These are phyloP conservation scores for Miscanthus lutarioriparius DNA, from an alignment of 176 grass and related monocot genomes.

Conservation along the genomic window DNA sequence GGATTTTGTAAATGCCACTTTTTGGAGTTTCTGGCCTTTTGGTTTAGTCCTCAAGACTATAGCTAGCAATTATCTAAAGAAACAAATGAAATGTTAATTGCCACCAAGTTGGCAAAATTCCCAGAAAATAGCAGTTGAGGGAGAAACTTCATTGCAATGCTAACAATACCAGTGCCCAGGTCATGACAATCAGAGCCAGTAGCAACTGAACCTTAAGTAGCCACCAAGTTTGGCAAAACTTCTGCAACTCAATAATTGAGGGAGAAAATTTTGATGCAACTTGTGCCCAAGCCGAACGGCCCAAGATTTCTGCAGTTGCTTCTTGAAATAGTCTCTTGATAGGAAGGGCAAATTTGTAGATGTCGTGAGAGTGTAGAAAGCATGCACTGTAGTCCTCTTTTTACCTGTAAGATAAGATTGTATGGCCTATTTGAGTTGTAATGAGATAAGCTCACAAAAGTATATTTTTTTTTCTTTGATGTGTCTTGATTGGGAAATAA, in stretches of 20 bases:
- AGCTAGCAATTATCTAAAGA: slow-evolving; percentile 73
- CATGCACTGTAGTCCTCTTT: neutral
- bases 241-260: slow-evolving; percentile 34
- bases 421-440: slow-evolving; percentile 42
- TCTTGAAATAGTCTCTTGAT: slow-evolving; percentile 16
- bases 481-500: slow-evolving; percentile 23
- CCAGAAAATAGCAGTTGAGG: slow-evolving; percentile 34
- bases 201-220: slow-evolving; percentile 54
- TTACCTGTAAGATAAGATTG: slow-evolving; percentile 34
- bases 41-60: slow-evolving; percentile 57
- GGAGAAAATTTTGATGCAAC: slow-evolving; percentile 48
- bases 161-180: slow-evolving; percentile 46
- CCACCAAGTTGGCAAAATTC: slow-evolving; percentile 53
- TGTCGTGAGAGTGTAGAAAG: slow-evolving; percentile 31
- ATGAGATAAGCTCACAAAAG: slow-evolving; percentile 14
- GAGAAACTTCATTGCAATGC: slow-evolving; percentile 32
- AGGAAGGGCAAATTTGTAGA: slow-evolving; percentile 22
- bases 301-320: slow-evolving; percentile 41
- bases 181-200: slow-evolving; percentile 50
- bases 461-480: neutral
- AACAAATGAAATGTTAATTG: slow-evolving; percentile 60
- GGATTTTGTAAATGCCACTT: slow-evolving; percentile 55
- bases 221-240: slow-evolving; percentile 43
- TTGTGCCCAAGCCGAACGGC: slow-evolving; percentile 27
- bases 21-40: slow-evolving; percentile 66